Evolutionary conservation across 306 rosid genomes (phyloP).

Genomic region (Bauhinia variegata): DNA sequence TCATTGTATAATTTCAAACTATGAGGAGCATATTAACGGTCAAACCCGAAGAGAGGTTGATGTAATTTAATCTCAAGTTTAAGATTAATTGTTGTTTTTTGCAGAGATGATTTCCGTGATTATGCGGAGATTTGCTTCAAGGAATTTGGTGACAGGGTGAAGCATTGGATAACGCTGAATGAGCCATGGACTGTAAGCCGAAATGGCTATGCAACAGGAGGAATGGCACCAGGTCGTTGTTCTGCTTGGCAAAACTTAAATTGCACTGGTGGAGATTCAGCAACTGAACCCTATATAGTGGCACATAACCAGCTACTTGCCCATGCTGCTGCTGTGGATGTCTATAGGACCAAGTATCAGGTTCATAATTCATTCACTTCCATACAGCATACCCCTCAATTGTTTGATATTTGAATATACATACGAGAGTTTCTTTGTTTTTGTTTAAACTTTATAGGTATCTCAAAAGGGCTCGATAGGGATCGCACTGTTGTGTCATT

Average conservation of each 20-base stretch:
- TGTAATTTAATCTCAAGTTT: too few species aligned
- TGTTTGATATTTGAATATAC: too few species aligned
- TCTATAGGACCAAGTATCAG: too few species aligned
- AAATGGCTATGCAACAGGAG: constrained; percentile 26
- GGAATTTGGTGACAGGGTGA: constrained; percentile 45
- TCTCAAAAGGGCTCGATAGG: constrained; percentile 60
- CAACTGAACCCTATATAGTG: not conserved
- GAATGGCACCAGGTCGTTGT: not conserved
- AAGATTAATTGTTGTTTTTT: not conserved
- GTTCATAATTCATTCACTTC: too few species aligned
- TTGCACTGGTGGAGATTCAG: constrained; percentile 11
- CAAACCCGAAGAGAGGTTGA: too few species aligned
- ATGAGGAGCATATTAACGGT: too few species aligned
- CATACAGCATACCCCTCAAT: too few species aligned
- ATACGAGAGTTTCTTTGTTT: too few species aligned
- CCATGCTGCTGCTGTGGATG: not conserved
- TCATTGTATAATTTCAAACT: too few species aligned
- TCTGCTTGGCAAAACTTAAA: not conserved
- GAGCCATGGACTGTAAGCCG: constrained; percentile 29
- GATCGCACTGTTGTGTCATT: constrained; percentile 39
- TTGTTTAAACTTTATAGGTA: constrained; percentile 26
- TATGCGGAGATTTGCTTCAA: constrained; percentile 40
- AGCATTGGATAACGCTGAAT: constrained; percentile 44
- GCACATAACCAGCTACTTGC: not conserved
- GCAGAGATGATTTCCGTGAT: constrained; percentile 37